phyloP scores from a whole-genome alignment of 345 rosid genomes.

The Murraya koenigii region DNA sequence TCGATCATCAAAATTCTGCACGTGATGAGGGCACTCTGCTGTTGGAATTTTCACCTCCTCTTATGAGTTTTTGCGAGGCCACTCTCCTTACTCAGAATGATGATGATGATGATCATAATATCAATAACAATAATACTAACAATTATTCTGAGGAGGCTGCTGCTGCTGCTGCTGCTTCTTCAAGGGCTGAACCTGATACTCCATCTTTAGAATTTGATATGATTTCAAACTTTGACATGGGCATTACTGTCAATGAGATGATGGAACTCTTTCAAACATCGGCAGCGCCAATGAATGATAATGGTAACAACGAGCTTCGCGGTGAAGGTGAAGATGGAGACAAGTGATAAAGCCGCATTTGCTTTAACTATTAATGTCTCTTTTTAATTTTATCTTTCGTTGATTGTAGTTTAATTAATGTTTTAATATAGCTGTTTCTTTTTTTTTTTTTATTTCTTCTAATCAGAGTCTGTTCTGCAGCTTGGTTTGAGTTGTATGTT shows the following conservation, averaged over 20 bases:
- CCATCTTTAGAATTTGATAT: constrained; percentile 13
- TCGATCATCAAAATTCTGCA: not conserved
- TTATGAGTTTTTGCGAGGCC: not conserved
- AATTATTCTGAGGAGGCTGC: not conserved
- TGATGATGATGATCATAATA: not conserved
- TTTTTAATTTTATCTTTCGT: too few species aligned
- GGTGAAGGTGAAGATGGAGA: not conserved
- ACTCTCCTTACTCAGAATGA: not conserved
- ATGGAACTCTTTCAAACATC: constrained; percentile 2
- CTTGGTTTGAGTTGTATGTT: not conserved
- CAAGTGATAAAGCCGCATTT: not conserved
- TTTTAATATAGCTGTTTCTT: too few species aligned
- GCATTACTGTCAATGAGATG: constrained; percentile 15
- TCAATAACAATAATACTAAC: too few species aligned
- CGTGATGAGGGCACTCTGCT: not conserved
- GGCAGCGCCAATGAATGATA: not conserved
- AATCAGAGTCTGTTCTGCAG: not conserved
- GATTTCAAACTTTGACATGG: constrained; percentile 9
- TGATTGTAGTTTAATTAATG: not conserved
- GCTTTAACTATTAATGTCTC: not conserved
- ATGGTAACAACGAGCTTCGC: not conserved
- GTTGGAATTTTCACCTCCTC: not conserved
- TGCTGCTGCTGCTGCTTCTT: not conserved
- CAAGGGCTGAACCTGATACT: not conserved
- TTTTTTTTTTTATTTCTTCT: too few species aligned